Conservation (phyloP, 2,329 filamentous ascomycete genomes). For the Pezicula rhizophila region DNA sequence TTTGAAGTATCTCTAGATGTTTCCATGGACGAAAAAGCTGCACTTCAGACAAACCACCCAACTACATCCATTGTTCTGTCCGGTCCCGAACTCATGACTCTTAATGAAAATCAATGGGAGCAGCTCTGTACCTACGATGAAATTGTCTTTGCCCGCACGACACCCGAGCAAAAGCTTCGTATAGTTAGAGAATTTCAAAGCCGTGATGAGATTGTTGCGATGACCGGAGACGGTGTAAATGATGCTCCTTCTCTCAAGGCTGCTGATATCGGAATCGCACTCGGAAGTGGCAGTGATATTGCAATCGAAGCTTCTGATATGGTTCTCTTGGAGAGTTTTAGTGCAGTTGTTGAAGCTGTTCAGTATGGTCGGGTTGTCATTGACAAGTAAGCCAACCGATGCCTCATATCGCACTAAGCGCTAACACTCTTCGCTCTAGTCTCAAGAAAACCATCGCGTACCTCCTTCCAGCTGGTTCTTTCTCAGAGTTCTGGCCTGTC, state of each 20-base stretch:
- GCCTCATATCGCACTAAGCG: conserved; percentile 43
- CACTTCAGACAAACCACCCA: not conserved
- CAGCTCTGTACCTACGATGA: conserved; percentile 59
- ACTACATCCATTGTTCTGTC: conserved; percentile 53
- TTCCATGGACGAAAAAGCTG: not conserved
- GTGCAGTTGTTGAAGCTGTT: conserved; percentile 44
- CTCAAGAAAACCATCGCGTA: conserved; percentile 64
- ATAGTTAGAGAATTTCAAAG: conserved; percentile 72
- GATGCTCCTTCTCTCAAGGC: conserved; percentile 44
- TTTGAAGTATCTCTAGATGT: conserved; percentile 12
- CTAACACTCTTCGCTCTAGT: conserved; percentile 70
- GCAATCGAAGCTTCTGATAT: conserved; percentile 55
- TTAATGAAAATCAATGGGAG: conserved; percentile 66
- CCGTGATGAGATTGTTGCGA: conserved; percentile 49
- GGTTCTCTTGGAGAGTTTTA: conserved; percentile 50
- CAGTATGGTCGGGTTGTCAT: conserved; percentile 47
- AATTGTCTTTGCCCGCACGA: conserved; percentile 71
- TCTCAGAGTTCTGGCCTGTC: conserved; percentile 57
- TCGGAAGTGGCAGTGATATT: conserved; percentile 59
- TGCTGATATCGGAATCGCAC: conserved; percentile 50
- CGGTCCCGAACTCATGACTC: conserved; percentile 57
- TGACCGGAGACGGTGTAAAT: conserved; percentile 39
- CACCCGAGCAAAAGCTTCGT: conserved; percentile 71
- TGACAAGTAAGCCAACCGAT: conserved; percentile 47
- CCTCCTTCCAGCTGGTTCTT: conserved; percentile 51